phyloP scores from a whole-genome alignment of 768 basidiomycete species.

The Collybiopsis confluens region DNA sequence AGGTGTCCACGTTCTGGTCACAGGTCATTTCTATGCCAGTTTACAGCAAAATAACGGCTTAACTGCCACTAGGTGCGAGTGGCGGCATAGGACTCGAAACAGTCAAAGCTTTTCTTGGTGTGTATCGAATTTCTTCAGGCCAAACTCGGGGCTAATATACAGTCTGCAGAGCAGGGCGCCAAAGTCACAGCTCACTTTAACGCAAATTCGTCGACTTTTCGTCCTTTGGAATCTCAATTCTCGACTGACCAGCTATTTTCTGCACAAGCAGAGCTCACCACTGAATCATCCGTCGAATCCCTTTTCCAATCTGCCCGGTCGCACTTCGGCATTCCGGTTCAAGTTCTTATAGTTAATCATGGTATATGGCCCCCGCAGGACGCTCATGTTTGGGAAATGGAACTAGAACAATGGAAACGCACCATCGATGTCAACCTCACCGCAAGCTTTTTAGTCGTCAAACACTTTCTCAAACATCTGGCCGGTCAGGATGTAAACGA shows the following conservation, averaged over 20 bases:
- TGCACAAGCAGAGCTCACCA: conserved; percentile 55
- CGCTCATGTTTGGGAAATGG: conserved; percentile 51
- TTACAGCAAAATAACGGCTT: not conserved
- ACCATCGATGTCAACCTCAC: conserved; percentile 65
- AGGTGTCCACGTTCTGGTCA: conserved; percentile 63
- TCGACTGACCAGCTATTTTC: conserved; percentile 23
- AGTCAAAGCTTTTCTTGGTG: conserved; percentile 51
- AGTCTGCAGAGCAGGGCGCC: conserved; percentile 56
- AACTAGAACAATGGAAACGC: conserved; percentile 57
- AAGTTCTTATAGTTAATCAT: conserved; percentile 61
- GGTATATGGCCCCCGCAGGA: conserved; percentile 45
- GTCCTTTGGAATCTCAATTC: conserved; percentile 34
- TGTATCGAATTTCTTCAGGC: conserved; percentile 10
- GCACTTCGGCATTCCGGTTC: conserved; percentile 43
- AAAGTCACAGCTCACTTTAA: conserved; percentile 72
- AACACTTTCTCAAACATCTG: conserved; percentile 53
- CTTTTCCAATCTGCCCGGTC: conserved; percentile 41
- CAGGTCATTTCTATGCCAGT: conserved; percentile 34
- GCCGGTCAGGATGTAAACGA: conserved; percentile 25
- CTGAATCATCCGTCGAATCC: conserved; percentile 46
- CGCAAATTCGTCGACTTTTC: conserved; percentile 39
- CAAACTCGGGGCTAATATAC: not conserved
- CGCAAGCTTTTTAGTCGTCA: conserved; percentile 60
- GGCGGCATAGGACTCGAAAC: conserved; percentile 74
- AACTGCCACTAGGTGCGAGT: conserved; percentile 53